Evolutionary conservation across 441 rosid species (phyloP).

Genomic region (Raphanus hybrid): DNA sequence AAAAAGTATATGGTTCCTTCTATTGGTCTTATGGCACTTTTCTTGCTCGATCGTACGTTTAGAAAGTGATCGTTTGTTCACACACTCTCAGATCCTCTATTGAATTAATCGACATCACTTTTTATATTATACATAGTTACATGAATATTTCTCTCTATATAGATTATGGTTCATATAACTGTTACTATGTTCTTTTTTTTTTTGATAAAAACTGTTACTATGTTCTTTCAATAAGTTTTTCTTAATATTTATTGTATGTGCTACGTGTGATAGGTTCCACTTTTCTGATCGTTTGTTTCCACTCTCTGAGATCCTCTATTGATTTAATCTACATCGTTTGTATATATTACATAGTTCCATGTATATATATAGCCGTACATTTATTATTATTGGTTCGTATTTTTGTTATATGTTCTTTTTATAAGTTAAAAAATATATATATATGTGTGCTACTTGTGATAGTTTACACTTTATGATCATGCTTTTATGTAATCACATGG

Average conservation of each 20-base stretch:
- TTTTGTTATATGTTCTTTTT: constrained; percentile 17
- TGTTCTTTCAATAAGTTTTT: not conserved
- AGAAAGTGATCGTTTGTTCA: constrained; percentile 35
- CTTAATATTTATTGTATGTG: not conserved
- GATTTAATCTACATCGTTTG: constrained; percentile 5
- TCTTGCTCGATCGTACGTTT: constrained; percentile 29
- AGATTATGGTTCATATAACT: not conserved
- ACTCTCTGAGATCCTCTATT: constrained; percentile 33
- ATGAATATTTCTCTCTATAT: not conserved
- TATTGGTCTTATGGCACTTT: constrained; percentile 13
- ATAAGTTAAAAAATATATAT: not conserved
- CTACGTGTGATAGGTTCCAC: not conserved
- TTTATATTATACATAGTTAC: not conserved
- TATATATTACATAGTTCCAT: constrained; percentile 17
- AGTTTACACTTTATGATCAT: constrained; percentile 22
- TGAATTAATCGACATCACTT: constrained; percentile 6
- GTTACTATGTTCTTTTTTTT: not conserved
- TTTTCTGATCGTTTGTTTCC: constrained; percentile 23
- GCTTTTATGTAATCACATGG: constrained; percentile 6
- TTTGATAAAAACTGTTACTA: not conserved
- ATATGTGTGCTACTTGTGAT: constrained; percentile 6
- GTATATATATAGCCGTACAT: constrained; percentile 7
- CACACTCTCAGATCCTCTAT: constrained; percentile 29
- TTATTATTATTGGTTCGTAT: constrained; percentile 15
- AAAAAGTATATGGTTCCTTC: constrained; percentile 11